Evolutionary conservation across 106 monocot species (phyloP).

Genomic region (Agapanthus africanus): DNA sequence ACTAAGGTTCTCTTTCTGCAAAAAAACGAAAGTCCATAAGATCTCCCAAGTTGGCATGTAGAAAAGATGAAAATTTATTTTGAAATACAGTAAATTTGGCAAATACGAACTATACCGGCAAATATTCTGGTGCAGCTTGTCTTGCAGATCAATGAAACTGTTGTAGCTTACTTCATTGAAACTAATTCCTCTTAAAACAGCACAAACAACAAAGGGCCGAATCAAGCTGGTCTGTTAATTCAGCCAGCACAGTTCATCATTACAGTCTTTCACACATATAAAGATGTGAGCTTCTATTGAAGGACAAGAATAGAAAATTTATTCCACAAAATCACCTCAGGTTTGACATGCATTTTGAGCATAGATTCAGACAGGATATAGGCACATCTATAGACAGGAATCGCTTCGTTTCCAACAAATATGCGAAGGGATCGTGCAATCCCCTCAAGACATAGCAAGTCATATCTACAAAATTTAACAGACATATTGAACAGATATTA

Average conservation of each 20-base stretch:
- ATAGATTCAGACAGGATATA: slow-evolving; percentile 36
- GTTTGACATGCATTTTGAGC: slow-evolving; percentile 69
- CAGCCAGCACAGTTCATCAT: neutral
- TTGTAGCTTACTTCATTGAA: slow-evolving; percentile 82
- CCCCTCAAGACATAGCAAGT: slow-evolving; percentile 90
- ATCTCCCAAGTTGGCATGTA: neutral
- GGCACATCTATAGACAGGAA: slow-evolving; percentile 47
- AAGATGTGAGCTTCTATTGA: too few relatives aligned
- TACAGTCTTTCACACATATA: neutral
- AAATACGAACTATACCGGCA: slow-evolving; percentile 45
- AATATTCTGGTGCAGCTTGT: slow-evolving; percentile 95
- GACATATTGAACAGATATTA: too few relatives aligned
- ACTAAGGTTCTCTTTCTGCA: slow-evolving; percentile 82
- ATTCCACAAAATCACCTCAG: slow-evolving; percentile 59
- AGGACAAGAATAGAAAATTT: too few relatives aligned
- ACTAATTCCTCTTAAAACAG: slow-evolving; percentile 73
- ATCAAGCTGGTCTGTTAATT: slow-evolving; percentile 57
- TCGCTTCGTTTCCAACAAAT: slow-evolving; percentile 56
- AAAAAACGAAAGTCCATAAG: neutral
- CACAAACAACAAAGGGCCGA: slow-evolving; percentile 86
- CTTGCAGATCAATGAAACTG: slow-evolving; percentile 95
- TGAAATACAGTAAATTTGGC: neutral
- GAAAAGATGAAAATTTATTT: neutral
- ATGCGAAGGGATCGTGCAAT: slow-evolving; percentile 82
- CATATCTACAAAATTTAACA: slow-evolving; percentile 39